Percentiles rank a stretch among this genome's conserved stretches.
phyloP scores from a whole-genome alignment of 1,139 yeast genomes.

The Magnusiomyces magnusii region DNA sequence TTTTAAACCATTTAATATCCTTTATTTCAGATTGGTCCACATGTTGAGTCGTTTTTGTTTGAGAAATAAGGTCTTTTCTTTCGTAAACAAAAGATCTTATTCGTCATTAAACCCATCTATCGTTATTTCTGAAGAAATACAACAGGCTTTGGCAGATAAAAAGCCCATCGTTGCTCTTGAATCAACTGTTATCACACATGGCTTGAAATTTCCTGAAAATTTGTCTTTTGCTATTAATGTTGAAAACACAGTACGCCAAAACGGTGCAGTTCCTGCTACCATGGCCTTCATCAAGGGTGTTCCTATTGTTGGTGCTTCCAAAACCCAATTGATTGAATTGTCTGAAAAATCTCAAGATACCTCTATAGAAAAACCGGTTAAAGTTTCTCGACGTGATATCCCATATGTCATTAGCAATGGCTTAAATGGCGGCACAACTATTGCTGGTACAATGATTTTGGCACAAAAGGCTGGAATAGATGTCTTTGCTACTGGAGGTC shows the following conservation, averaged over 20 bases:
- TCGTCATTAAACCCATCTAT: conserved; percentile 18
- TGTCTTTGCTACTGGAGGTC: conserved; percentile 90
- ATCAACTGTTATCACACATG: conserved; percentile 85
- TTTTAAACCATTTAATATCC: no score
- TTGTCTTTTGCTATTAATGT: conserved; percentile 63
- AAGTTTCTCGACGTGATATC: conserved; percentile 76
- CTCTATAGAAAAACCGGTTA: conserved; percentile 35
- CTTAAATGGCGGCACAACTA: conserved; percentile 79
- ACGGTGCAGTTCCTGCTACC: conserved; percentile 81
- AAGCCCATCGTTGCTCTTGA: conserved; percentile 73
- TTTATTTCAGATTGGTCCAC: background rate
- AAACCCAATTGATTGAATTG: conserved; percentile 43
- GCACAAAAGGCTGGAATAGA: conserved; percentile 68
- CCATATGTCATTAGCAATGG: conserved; percentile 60
- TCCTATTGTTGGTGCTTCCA: conserved; percentile 59
- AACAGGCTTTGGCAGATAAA: conserved; percentile 48
- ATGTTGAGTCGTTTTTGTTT: background rate
- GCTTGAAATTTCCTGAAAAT: conserved; percentile 76
- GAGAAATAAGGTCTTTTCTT: background rate
- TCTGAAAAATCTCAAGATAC: conserved; percentile 35
- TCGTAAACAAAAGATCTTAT: background rate
- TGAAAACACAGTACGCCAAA: conserved; percentile 49
- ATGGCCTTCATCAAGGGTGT: conserved; percentile 67
- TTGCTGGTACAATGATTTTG: conserved; percentile 81
- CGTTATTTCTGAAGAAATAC: conserved; percentile 48